Base-by-base conservation (phyloP, 2,329 filamentous ascomycete species). In the Fusarium kyushuense region DNA sequence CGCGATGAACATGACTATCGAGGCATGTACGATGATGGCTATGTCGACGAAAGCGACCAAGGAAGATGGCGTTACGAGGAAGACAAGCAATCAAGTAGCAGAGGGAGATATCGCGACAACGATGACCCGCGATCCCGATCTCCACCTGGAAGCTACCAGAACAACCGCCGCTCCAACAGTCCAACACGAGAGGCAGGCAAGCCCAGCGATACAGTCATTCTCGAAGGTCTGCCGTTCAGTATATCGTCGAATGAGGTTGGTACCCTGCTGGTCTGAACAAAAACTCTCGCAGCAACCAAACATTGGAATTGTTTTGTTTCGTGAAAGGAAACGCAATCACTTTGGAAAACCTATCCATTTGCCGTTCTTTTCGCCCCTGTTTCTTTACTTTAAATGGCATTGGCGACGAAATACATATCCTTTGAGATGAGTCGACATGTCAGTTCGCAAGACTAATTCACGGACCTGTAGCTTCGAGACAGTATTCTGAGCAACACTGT, bases 161-260 rank as follows among this genome's bases (percentile, higher is more conserved):
- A 75, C 53, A 69, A 76, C 40, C 78, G 77, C 58, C 74, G 74
- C 12, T 80, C 79, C 29, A 73, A 69, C 27, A 80, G 77, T 58
- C 79, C 75, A 33, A 75, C 67, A 33, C 76, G 75, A 48, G 79
- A 80, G 46, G 78, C 80, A 29, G 80, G 81, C 48, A 73, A 71
- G 58, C 83, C 84, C 32, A 84, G 79, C 66, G 80, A 84, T 64
- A 86, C 83, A 33, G 79, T 88, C 52, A 86, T 88, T 54, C 77
- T 88, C 42, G 86, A 88, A 71, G 84, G 85, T 54, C 70, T 88
- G 56, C 83, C 84, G 32, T 74, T 78, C 58, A 81, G 81, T 56
- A 78, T 86, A 61, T 82, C 83, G 60, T 79, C 84, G 75, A 79
- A 80, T 74, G 83, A 86, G 78, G 85, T 87, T 81, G 77, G 83